Evolutionary conservation across 331 rosid species (phyloP), one percentile per base, ranked within the genome.

Genomic region (Quercus lobata): DNA sequence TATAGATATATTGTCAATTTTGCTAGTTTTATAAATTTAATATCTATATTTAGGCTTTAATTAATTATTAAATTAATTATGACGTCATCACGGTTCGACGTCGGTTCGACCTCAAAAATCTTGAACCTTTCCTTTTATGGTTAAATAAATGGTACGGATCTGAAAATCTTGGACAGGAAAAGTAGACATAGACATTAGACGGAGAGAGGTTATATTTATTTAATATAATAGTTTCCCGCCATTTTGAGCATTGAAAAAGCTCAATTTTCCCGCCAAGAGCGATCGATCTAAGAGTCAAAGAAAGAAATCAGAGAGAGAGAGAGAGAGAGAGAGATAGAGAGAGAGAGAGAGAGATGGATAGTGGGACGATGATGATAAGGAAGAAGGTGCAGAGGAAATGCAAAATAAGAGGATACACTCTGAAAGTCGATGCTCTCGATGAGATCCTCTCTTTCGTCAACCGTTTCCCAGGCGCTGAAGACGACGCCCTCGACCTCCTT

Each of bases 371-470:
- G 76, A 68, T 80, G 76, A 68, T 80, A 79, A 84, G 96, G 84
- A 91, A 82, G 86, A 94, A 90, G 81, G 74, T 94, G 27, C 94
- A 91, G 88, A 90, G 66, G 81, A 93, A 87, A 68, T 87, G 89
- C 81, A 93, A 87, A 76, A 90, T 91, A 80, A 80, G 93, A 86
- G 97, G 98, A 2, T 90, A 89, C 85, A 83, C 78, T 22, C 88
- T 95, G 79, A 89, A 91, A 74, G 71, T 70, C 8, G 99, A 90
- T 7, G 97, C 96, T 15, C 91, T 92, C 18, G 84, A 90, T 37
- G 93, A 93, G 83, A 89, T 95, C 80, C 88, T 91, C 76, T 85
- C 92, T 70, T 95, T 91, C 80, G 93, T 81, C 27, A 55, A 90
- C 56, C 89, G 88, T 11, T 92, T 84, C 81, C 78, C 60, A 72